A percentile compares a stretch with the other conserved stretches of the same genome.
phyloP scores from a whole-genome alignment of 106 monocot species.

The Narthecium ossifragum region DNA sequence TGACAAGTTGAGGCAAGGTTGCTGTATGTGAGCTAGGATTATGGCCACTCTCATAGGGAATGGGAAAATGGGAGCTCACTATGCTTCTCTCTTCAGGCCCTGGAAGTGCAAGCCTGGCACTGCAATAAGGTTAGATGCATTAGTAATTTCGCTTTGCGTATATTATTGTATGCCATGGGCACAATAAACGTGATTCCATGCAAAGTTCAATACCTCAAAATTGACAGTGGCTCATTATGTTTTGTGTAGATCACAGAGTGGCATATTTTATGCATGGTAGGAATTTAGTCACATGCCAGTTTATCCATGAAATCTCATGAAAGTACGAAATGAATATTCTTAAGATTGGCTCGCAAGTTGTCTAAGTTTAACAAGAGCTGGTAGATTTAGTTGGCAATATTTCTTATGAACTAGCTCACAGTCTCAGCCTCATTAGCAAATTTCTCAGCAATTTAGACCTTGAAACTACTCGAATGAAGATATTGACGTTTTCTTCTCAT shows the following conservation, averaged over 20 bases:
- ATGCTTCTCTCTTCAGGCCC: conserved; percentile 49
- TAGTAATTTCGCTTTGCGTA: background rate
- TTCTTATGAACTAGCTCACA: too few species aligned
- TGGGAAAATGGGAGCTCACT: conserved; percentile 12
- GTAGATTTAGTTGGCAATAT: too few species aligned
- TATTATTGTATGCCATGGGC: background rate
- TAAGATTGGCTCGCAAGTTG: too few species aligned
- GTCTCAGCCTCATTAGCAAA: too few species aligned
- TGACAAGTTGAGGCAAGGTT: conserved; percentile 30
- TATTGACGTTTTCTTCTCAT: background rate
- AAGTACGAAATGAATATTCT: too few species aligned
- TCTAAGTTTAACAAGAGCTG: too few species aligned
- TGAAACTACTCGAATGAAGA: background rate
- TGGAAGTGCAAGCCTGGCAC: conserved; percentile 68
- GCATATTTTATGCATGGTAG: background rate
- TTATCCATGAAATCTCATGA: too few species aligned
- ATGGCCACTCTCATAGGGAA: conserved; percentile 5
- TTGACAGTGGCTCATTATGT: background rate
- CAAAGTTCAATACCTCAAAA: background rate
- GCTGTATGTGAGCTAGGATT: conserved; percentile 1
- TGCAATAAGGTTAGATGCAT: conserved; percentile 19
- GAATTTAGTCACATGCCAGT: background rate
- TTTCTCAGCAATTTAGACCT: too few species aligned
- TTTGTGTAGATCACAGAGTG: background rate
- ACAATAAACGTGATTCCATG: background rate